Evolutionary conservation across 345 rosid species (phyloP), one percentile per base, ranked within the genome.

Genomic region (Kernera saxatilis): DNA sequence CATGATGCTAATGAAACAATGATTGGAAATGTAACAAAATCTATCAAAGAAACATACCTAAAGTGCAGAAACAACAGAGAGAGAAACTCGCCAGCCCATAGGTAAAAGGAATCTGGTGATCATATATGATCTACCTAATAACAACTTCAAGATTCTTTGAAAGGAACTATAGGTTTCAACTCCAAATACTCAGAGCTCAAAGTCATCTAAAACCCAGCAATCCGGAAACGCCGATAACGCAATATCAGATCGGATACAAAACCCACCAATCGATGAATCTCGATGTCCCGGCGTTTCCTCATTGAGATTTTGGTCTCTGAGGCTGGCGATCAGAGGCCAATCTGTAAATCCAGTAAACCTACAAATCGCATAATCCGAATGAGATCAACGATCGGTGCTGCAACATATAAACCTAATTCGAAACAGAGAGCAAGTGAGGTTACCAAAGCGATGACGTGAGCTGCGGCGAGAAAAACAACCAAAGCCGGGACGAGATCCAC

Each of bases 331-430:
- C 91, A 33, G 90, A 81, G 6, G 89, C 89, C 83, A 90, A 75
- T 80, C 87, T 80, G 71, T 86, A 90, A 70, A 90, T 90, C 96
- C 96, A 90, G 72, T 86, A 90, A 15, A 82, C 89, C 96, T 87
- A 27, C 15, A 49, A 4, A 56, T 15, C 45, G 1, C 25, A 22
- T 15, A 50, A 70, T 36, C 52, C 33, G 43, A 77, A 67, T 23
- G 3, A 45, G 63, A 65, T 56, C 15, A 67, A 15, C 3, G 64
- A 50, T 48, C 15, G 43, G 4, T 9, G 7, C 26, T 25, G 19
- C 18, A 6, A 27, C 4, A 11, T 1, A 30, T n/a, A 44, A 10
- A 46, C 39, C 54, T 27, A 22, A 39, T 30, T 30, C 33, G 12
- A 43, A 74, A 22, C 33, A 43, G 5, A 52, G 45, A 61, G 19